These are phyloP conservation scores for Pseudocohnilembus persalinus DNA, from an alignment of 169 alveolate species.

Conservation along the genomic window DNA sequence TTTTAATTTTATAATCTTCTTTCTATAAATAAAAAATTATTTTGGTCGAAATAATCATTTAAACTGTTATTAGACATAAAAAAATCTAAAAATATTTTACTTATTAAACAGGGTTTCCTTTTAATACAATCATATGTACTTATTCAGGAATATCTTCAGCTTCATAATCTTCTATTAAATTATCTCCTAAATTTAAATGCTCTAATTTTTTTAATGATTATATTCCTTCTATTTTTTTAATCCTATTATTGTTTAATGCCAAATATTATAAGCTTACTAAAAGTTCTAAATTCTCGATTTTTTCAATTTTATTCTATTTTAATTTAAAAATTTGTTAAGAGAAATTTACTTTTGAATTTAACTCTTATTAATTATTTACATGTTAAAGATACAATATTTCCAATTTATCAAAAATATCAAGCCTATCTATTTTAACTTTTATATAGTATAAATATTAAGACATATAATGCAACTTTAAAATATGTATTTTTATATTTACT, in stretches of 20 bases:
- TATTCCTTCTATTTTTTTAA: neutral
- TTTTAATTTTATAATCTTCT: neutral
- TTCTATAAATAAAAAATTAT: neutral
- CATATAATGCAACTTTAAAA: neutral
- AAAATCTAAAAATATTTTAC: neutral
- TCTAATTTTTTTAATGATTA: neutral
- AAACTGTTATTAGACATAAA: no score
- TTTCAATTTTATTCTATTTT: slow-evolving; percentile 10
- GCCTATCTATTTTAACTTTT: slow-evolving; percentile 15
- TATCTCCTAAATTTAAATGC: slow-evolving; percentile 9
- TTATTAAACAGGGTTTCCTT: neutral
- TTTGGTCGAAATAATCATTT: neutral
- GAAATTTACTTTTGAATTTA: no score
- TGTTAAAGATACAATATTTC: slow-evolving; percentile 6
- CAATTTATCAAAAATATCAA: slow-evolving; percentile 14
- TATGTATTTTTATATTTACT: neutral
- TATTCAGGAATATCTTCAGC: slow-evolving; percentile 2
- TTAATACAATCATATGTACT: neutral
- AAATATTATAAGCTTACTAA: slow-evolving; percentile 12
- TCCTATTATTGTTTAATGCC: slow-evolving; percentile 12
- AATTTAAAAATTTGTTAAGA: neutral
- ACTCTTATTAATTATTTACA: neutral
- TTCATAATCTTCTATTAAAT: neutral
- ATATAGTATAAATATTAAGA: neutral
- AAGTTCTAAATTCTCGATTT: slow-evolving; percentile 11